These are phyloP conservation scores for Irpex rosettiformis DNA, from an alignment of 1,284 basidiomycete genomes.

Conservation along the genomic window DNA sequence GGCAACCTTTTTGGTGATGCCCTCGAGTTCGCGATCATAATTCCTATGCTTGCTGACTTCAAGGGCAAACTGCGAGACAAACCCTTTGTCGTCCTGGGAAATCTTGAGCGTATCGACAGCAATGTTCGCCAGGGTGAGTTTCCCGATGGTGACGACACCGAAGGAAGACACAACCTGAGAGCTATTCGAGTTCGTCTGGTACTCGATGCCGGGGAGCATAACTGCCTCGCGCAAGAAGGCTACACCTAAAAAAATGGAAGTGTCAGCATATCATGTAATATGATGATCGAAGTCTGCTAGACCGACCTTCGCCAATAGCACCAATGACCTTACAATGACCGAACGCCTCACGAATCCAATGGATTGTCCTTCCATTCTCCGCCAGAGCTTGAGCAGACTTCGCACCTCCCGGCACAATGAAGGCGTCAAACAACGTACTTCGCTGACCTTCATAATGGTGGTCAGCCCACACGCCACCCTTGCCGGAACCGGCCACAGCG, in stretches of 20 bases:
- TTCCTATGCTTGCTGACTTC: conserved; percentile 64
- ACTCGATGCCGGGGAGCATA: conserved; percentile 42
- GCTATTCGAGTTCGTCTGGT: conserved; percentile 29
- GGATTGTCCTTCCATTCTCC: conserved; percentile 54
- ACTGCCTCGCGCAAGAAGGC: conserved; percentile 45
- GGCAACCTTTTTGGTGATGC: conserved; percentile 50
- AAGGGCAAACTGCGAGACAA: conserved; percentile 55
- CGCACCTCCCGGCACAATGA: conserved; percentile 68
- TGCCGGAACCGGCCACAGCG: conserved; percentile 28
- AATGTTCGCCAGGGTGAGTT: conserved; percentile 39
- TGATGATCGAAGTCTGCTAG: neutral
- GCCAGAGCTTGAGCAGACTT: conserved; percentile 50
- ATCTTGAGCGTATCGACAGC: conserved; percentile 42
- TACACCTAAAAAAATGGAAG: conserved; percentile 35
- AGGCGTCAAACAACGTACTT: conserved; percentile 77
- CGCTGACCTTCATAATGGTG: conserved; percentile 76
- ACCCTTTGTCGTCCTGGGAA: conserved; percentile 43
- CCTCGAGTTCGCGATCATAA: conserved; percentile 57
- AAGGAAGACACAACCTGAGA: conserved; percentile 49
- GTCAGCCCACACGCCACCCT: conserved; percentile 45
- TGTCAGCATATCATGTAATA: neutral
- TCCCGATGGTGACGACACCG: conserved; percentile 58
- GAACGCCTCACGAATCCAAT: conserved; percentile 77
- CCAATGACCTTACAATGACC: conserved; percentile 77
- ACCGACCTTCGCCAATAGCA: conserved; percentile 64